Conservation (phyloP, 257 asterid genomes). For the Craterostigma plantagineum region DNA sequence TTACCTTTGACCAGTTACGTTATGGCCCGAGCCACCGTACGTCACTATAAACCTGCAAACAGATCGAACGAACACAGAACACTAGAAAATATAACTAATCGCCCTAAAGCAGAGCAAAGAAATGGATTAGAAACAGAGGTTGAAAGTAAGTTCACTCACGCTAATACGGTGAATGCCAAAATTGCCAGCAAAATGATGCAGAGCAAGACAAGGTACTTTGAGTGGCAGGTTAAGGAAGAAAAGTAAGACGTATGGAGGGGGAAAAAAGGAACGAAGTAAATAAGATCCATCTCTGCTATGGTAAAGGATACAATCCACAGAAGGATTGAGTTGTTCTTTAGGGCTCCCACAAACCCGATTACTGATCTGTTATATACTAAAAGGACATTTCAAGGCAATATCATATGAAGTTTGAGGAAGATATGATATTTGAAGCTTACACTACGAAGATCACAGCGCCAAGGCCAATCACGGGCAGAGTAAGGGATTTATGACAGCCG, state of each 20-base stretch:
- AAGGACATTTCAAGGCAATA: background rate
- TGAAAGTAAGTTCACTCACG: slow-evolving; percentile 53
- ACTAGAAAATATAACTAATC: background rate
- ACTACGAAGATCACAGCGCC: slow-evolving; percentile 56
- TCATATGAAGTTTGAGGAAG: background rate
- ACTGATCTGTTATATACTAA: slow-evolving; percentile 37
- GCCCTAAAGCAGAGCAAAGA: background rate
- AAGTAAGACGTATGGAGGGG: slow-evolving; percentile 6
- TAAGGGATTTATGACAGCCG: slow-evolving; percentile 62
- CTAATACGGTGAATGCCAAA: slow-evolving; percentile 80
- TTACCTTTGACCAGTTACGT: slow-evolving; percentile 56
- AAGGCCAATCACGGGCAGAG: slow-evolving; percentile 65
- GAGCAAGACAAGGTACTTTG: slow-evolving; percentile 67
- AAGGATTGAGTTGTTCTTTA: slow-evolving; percentile 62
- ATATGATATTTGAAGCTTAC: too few relatives aligned
- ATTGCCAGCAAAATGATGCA: slow-evolving; percentile 71
- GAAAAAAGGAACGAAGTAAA: too few relatives aligned
- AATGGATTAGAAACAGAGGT: background rate
- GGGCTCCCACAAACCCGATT: slow-evolving; percentile 66
- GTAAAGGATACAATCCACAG: slow-evolving; percentile 87
- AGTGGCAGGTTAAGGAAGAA: slow-evolving; percentile 29
- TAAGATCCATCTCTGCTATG: too few relatives aligned
- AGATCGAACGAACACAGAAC: slow-evolving; percentile 3
- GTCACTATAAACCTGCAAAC: slow-evolving; percentile 68
- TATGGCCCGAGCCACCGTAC: slow-evolving; percentile 77